These are phyloP conservation scores for Fragilaria crotonensis DNA, from an alignment of 108 stramenopile genomes.

Conservation along the genomic window DNA sequence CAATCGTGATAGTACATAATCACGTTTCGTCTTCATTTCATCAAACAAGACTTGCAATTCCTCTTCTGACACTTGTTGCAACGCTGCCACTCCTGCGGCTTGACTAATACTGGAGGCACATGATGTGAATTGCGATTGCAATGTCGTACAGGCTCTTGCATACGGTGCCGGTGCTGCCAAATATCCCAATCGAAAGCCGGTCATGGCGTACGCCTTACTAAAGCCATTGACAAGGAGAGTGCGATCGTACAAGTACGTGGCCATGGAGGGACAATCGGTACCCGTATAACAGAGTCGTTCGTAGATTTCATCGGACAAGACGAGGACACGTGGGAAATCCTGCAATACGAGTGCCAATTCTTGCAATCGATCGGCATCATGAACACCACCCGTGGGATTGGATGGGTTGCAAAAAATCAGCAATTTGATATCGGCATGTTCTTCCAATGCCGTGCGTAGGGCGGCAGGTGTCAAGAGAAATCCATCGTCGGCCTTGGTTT, in stretches of 20 bases:
- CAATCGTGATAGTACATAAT: slow-evolving; percentile 75
- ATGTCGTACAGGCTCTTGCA: slow-evolving; percentile 68
- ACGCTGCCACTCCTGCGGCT: slow-evolving; percentile 88
- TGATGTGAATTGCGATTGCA: slow-evolving; percentile 90
- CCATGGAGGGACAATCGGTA: slow-evolving; percentile 75
- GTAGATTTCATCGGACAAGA: slow-evolving; percentile 96
- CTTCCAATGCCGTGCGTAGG: slow-evolving; percentile 52
- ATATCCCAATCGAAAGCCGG: slow-evolving; percentile 91
- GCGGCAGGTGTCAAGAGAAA: slow-evolving; percentile 70
- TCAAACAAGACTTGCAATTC: slow-evolving; percentile 64
- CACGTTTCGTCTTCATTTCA: slow-evolving; percentile 75
- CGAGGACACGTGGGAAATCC: slow-evolving; percentile 63
- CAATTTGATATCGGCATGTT: slow-evolving; percentile 56
- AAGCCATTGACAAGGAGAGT: slow-evolving; percentile 94
- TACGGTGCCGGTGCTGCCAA: slow-evolving; percentile 64
- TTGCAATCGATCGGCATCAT: slow-evolving; percentile 41
- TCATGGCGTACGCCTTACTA: slow-evolving; percentile 96
- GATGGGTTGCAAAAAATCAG: slow-evolving; percentile 96
- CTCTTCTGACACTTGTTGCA: slow-evolving; percentile 57
- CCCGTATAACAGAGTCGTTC: slow-evolving; percentile 88
- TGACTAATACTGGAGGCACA: slow-evolving; percentile 93
- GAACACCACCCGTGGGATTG: slow-evolving; percentile 91
- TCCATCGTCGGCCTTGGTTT: slow-evolving; percentile 73
- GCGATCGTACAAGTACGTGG: slow-evolving; percentile 73
- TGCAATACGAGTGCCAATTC: slow-evolving; percentile 63